These are phyloP conservation scores for Candida patagonica DNA, from an alignment of 805 yeast genomes.

Conservation along the genomic window DNA sequence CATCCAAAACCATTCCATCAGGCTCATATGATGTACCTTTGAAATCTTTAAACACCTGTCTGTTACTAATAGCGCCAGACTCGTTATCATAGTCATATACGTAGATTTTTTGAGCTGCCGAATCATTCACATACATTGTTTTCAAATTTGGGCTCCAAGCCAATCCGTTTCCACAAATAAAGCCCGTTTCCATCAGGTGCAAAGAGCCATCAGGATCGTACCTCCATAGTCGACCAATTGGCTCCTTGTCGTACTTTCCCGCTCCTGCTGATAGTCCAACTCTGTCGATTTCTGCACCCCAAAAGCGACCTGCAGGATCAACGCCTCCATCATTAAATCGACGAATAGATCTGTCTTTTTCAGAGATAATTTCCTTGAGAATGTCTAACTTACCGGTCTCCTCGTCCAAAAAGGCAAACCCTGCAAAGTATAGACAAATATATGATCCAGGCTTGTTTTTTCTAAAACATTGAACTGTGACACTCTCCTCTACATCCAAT, in stretches of 20 bases:
- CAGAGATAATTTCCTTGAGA: conserved; percentile 26
- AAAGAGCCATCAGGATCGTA: conserved; percentile 28
- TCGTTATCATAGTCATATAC: conserved; percentile 35
- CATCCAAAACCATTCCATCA: conserved; percentile 21
- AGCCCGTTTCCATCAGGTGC: conserved; percentile 25
- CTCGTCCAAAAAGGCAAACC: conserved; percentile 29
- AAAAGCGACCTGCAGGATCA: conserved; percentile 66
- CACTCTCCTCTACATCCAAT: conserved; percentile 23
- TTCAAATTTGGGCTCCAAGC: conserved; percentile 40
- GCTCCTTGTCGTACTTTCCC: conserved; percentile 19
- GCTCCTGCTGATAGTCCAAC: conserved; percentile 22
- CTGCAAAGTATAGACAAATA: conserved; percentile 27
- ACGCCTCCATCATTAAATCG: conserved; percentile 77
- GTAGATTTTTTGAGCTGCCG: conserved; percentile 39
- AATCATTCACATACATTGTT: conserved; percentile 44
- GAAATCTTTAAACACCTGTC: conserved; percentile 16
- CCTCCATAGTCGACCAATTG: conserved; percentile 29
- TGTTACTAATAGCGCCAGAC: conserved; percentile 30
- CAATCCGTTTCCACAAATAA: conserved; percentile 48
- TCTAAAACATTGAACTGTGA: conserved; percentile 28
- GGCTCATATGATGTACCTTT: conserved; percentile 31
- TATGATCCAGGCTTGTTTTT: conserved; percentile 23
- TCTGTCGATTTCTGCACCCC: conserved; percentile 37
- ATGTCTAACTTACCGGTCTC: conserved; percentile 26
- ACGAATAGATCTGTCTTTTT: conserved; percentile 19